phyloP scores from a whole-genome alignment of 352 stramenopile genomes.

The Phytophthora foliorum region DNA sequence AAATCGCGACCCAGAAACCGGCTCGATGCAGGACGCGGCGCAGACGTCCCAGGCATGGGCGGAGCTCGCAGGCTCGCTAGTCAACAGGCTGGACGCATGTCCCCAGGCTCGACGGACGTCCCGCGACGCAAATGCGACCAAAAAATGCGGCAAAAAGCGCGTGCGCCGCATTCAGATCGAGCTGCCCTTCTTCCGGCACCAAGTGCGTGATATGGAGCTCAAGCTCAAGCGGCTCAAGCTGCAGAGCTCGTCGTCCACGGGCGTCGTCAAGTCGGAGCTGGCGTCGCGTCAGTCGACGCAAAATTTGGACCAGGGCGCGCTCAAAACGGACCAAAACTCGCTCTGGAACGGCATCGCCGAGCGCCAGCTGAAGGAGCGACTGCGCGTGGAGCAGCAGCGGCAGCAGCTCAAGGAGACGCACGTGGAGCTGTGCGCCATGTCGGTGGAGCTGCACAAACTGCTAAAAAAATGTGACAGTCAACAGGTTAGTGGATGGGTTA shows the following conservation, averaged over 20 bases:
- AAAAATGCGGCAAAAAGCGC: slow-evolving; percentile 20
- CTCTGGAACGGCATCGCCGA: slow-evolving; percentile 38
- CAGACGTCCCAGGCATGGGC: slow-evolving; percentile 12
- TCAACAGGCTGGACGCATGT: not conserved
- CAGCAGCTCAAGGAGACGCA: slow-evolving; percentile 16
- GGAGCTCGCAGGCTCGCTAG: not conserved
- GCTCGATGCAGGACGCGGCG: slow-evolving; percentile 18
- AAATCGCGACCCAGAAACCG: slow-evolving; percentile 8
- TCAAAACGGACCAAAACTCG: slow-evolving; percentile 12
- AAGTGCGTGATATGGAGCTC: slow-evolving; percentile 44
- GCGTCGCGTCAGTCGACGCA: slow-evolving; percentile 1
- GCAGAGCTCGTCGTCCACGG: not conserved
- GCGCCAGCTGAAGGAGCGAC: slow-evolving; percentile 38
- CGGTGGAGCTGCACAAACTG: slow-evolving; percentile 22
- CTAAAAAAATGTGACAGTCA: slow-evolving; percentile 23
- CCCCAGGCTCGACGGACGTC: not conserved
- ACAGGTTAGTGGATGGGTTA: slow-evolving; percentile 5
- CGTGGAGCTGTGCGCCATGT: not conserved
- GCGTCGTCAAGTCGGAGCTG: not conserved
- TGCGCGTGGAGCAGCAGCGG: slow-evolving; percentile 27
- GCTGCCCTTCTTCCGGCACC: slow-evolving; percentile 39
- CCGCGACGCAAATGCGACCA: not conserved
- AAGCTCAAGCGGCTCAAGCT: slow-evolving; percentile 35
- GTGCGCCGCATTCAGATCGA: slow-evolving; percentile 37
- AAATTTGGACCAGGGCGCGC: slow-evolving; percentile 15